Evolutionary conservation across 805 yeast species (phyloP), one percentile per base, ranked within the genome.

Genomic region (Zygotorulaspora danielsina): DNA sequence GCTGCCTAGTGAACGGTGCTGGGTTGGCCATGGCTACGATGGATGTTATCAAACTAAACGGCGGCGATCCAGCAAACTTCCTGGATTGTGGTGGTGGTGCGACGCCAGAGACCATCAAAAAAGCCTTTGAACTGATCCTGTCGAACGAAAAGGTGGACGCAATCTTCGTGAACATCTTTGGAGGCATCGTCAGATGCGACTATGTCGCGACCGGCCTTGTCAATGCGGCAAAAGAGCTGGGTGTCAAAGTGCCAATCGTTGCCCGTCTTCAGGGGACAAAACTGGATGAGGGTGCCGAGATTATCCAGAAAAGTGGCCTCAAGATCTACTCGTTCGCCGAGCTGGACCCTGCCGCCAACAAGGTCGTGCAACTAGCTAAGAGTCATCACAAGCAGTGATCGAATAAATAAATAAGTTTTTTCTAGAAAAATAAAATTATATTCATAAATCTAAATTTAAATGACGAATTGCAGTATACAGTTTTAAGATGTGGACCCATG

Each of bases 41-140:
- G 97, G 99, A 93, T 70, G 94, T 94, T 66, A 87, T 93, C 74
- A 88, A 93, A 73, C 79, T 93, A 59, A 85, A 88, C 73, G 97
- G 97, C 61, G 99, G 99, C 67, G 84, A 79, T 55, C 99, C 99
- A 59, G 99, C 98, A 52, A 93, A 93, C 77, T 93, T 93, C 79
- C 79, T 93, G 66, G 99, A 93, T 75, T 93, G 96, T 70, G 99
- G 99, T 75, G 99, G 99, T 75, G 95, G 96, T 68, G 98, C 99
- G 57, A 93, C 97, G 49, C 97, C 97, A 53, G 84, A 86, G 70
- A 90, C 98, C 60, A 93, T 93, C 63, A 94, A 89, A 73, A 84
- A 84, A 70, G 99, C 97, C 41, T 90, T 93, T 74, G 83, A 81
- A 70, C 78, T 93, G 67, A 90, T 93, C 60, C 73, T 94, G 63